Evolutionary conservation across 371 early-diverging fungal genomes (phyloP), one percentile per base, ranked within the genome.

Genomic region (Apophysomyces trapeziformis): DNA sequence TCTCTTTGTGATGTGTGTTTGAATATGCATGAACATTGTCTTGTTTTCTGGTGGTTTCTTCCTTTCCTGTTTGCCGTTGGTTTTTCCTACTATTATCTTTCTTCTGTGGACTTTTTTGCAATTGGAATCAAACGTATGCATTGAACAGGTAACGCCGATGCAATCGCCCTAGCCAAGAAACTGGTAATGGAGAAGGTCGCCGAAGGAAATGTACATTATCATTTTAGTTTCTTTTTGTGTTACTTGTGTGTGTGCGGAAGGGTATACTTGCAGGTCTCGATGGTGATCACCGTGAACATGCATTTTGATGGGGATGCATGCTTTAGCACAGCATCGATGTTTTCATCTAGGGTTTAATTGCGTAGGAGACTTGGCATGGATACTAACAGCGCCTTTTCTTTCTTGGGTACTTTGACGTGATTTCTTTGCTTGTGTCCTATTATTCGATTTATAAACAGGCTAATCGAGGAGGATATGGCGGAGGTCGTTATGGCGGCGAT

Each of bases 101-200:
- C 35, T 26, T 16, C 37, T 14, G 47, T 67, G 68, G 41, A 45
- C 57, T 61, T 41, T 45, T 68, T 69, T 35, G 32, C 68, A 72
- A n/a, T 77, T 77, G 58, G 66, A 66, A 5, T 73, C 69, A 14
- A 70, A 78, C 14, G 72, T 26, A 26, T 26, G 32, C 32, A 26
- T 26, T 72, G 50, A 76, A 71, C 63, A 69, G 85, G 85, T 68
- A 79, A 78, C 6, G 78, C 87, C 13, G 79, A 85, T 50, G 77
- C 81, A 36, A 78, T 87, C 38, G 82, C 83, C 26, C 69, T 79
- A 46, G 87, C 87, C 45, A 85, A 83, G 59, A 80, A 84, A 50
- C 72, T 87, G 13, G 81, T 87, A 16, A 75, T 75, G 79, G 85
- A 85, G 59, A 87, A 87, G 73, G 84, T 87, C 45, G 75, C 78